Conservation (phyloP, 1,139 yeast species). For the Wickerhamomyces sp. region DNA sequence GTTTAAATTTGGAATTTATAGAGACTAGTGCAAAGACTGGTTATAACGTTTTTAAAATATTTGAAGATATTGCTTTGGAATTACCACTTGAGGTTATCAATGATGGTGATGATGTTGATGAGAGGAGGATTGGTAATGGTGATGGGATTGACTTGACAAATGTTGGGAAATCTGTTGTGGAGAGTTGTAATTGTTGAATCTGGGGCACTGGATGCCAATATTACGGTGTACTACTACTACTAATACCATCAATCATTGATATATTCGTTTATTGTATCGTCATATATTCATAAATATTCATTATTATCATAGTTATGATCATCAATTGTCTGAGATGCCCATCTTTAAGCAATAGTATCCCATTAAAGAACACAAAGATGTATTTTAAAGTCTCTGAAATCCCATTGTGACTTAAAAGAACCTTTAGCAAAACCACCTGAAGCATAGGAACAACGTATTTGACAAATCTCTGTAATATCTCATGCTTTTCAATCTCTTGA, state of each 20-base stretch:
- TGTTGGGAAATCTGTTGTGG: not conserved
- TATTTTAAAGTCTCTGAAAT: not conserved
- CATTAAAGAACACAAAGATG: not conserved
- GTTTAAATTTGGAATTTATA: slow-evolving; percentile 46
- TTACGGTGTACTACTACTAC: not conserved
- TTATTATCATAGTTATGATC: not conserved
- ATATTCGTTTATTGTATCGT: no score
- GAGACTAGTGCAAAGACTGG: slow-evolving; percentile 89
- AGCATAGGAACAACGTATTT: not conserved
- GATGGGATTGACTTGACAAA: slow-evolving; percentile 1
- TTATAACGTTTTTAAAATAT: slow-evolving; percentile 64
- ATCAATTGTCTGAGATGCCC: not conserved
- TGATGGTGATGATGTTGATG: not conserved
- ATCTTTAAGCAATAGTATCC: not conserved
- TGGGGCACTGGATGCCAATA: no score
- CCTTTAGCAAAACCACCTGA: not conserved
- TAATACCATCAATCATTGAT: no score
- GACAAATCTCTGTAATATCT: not conserved
- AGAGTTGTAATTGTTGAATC: slow-evolving; percentile 4
- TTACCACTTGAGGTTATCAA: slow-evolving; percentile 17
- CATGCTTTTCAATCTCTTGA: not conserved
- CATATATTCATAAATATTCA: not conserved
- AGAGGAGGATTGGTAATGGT: not conserved
- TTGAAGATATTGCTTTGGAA: slow-evolving; percentile 29
- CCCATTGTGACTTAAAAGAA: not conserved